A percentile compares a stretch with the other conserved stretches of the same genome.
Evolutionary conservation across 805 yeast species (phyloP).

Genomic region (Sugiyamaella marilandica): DNA sequence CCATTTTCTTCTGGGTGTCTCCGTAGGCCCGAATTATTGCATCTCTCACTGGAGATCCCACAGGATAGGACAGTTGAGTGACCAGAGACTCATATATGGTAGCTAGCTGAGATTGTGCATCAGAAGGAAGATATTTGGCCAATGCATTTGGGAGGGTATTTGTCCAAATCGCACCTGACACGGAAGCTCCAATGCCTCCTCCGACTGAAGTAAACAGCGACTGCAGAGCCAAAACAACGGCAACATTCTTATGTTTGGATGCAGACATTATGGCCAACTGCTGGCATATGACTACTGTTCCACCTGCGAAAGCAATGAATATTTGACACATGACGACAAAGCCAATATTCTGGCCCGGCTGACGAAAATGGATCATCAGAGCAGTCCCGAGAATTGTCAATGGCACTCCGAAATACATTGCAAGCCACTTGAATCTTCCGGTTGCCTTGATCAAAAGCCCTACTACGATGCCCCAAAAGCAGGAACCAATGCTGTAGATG

Average conservation of each 20-base stretch:
- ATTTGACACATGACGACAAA: slow-evolving; percentile 60
- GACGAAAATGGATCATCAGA: slow-evolving; percentile 46
- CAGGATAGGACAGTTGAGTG: slow-evolving; percentile 11
- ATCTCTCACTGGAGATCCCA: slow-evolving; percentile 12
- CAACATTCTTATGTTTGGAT: slow-evolving; percentile 53
- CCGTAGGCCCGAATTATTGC: slow-evolving; percentile 19
- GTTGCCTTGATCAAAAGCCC: slow-evolving; percentile 53
- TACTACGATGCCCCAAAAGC: slow-evolving; percentile 52
- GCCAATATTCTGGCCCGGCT: slow-evolving; percentile 40
- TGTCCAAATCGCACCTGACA: slow-evolving; percentile 62
- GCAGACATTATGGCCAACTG: slow-evolving; percentile 52
- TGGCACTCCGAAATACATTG: slow-evolving; percentile 47
- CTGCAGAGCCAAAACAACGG: slow-evolving; percentile 47
- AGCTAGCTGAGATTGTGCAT: slow-evolving; percentile 6
- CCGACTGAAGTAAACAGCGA: slow-evolving; percentile 52
- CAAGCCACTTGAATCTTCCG: slow-evolving; percentile 39
- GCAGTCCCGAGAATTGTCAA: slow-evolving; percentile 56
- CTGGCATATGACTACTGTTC: slow-evolving; percentile 52
- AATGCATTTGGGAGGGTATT: slow-evolving; percentile 30
- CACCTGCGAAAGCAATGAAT: slow-evolving; percentile 59
- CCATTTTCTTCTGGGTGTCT: slow-evolving; percentile 18
- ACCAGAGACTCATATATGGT: slow-evolving; percentile 17
- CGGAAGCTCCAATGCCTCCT: slow-evolving; percentile 51
- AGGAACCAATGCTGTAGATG: slow-evolving; percentile 61
- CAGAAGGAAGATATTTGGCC: slow-evolving; percentile 27